These are phyloP conservation scores for Nakazawaea ambrosiae DNA, from an alignment of 805 yeast genomes.

Conservation along the genomic window DNA sequence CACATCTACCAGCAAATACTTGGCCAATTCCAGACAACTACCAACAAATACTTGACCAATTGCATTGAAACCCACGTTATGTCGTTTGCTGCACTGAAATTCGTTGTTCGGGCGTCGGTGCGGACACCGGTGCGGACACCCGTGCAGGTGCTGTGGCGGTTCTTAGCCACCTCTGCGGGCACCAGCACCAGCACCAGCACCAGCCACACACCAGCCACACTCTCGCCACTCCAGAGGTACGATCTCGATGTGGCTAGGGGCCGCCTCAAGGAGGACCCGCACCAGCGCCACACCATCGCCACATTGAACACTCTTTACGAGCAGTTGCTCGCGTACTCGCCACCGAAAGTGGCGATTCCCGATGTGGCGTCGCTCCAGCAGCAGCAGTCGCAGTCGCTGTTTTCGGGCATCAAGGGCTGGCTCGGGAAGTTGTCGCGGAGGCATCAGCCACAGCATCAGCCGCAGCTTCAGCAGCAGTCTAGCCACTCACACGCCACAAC, in stretches of 20 bases:
- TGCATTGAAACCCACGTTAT: too few species aligned
- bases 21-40: too few species aligned
- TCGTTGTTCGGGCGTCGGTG: too few species aligned
- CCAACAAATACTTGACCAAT: too few species aligned
- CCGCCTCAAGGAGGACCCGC: constrained; percentile 61
- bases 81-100: too few species aligned
- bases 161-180: not conserved
- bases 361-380: constrained; percentile 44
- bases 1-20: too few species aligned
- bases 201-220: not conserved
- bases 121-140: too few species aligned
- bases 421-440: too few species aligned
- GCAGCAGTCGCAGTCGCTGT: constrained; percentile 40
- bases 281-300: constrained; percentile 69
- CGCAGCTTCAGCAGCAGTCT: not conserved
- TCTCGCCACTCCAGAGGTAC: constrained; percentile 23
- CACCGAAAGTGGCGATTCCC: constrained; percentile 55
- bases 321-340: constrained; percentile 46
- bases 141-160: too few species aligned
- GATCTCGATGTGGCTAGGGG: constrained; percentile 28
- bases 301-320: constrained; percentile 55
- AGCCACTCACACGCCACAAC: constrained; percentile 28
- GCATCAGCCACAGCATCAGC: not conserved
- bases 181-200: not conserved
- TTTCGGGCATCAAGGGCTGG: constrained; percentile 15